These are phyloP conservation scores for Gryganskiella cystojenkinii DNA, from an alignment of 192 early-diverging fungal genomes.

Conservation along the genomic window DNA sequence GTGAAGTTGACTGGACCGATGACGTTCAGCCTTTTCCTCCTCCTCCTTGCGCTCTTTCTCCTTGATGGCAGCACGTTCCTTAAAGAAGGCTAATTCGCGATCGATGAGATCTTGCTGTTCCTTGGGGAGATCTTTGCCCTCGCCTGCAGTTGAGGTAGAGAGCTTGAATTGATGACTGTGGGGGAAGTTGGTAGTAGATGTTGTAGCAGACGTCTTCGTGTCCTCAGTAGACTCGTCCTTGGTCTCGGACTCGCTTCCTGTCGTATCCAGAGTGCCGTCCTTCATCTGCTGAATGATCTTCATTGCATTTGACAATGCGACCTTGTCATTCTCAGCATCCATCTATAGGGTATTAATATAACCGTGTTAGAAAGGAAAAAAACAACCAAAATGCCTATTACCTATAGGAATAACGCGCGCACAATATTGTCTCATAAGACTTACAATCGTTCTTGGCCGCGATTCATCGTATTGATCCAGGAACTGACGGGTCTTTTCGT, in stretches of 20 bases:
- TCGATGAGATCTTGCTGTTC: slow-evolving; percentile 69
- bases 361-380: not conserved
- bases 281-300: slow-evolving; percentile 57
- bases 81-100: slow-evolving; percentile 69
- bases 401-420: no score
- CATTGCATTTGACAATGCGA: slow-evolving; percentile 56
- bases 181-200: slow-evolving; percentile 15
- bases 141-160: slow-evolving; percentile 8
- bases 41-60: slow-evolving; percentile 62
- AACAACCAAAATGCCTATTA: not conserved
- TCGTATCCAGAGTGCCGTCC: slow-evolving; percentile 43
- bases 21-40: slow-evolving; percentile 56
- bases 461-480: slow-evolving; percentile 61
- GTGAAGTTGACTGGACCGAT: slow-evolving; percentile 26
- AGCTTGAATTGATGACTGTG: slow-evolving; percentile 2
- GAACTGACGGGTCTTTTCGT: slow-evolving; percentile 67
- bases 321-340: slow-evolving; percentile 60
- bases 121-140: slow-evolving; percentile 51
- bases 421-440: no score
- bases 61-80: slow-evolving; percentile 68
- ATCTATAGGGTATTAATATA: slow-evolving; percentile 31
- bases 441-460: slow-evolving; percentile 52
- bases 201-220: slow-evolving; percentile 5
- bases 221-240: slow-evolving; percentile 18
- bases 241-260: slow-evolving; percentile 18